Evolutionary conservation across 1,139 yeast genomes (phyloP).

Genomic region (Lizanozyma gosingica): DNA sequence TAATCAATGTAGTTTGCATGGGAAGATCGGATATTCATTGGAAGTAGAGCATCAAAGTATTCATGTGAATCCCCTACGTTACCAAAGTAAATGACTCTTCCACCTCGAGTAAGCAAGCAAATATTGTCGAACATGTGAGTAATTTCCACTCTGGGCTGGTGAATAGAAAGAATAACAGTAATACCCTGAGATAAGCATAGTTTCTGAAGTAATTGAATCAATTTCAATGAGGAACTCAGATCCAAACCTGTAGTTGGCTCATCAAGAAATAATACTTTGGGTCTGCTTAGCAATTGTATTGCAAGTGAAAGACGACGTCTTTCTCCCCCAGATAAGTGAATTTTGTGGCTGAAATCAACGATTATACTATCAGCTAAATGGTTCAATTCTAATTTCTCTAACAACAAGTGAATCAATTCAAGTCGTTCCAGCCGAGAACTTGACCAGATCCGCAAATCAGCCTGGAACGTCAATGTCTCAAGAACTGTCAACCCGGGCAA

Average conservation of each 20-base stretch:
- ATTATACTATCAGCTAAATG: conserved; percentile 54
- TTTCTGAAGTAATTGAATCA: conserved; percentile 55
- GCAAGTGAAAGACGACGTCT: conserved; percentile 72
- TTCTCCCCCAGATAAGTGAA: conserved; percentile 74
- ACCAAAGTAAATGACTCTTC: conserved; percentile 56
- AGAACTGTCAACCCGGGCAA: conserved; percentile 63
- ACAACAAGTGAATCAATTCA: conserved; percentile 47
- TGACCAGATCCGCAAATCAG: conserved; percentile 51
- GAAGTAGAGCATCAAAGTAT: conserved; percentile 34
- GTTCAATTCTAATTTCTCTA: conserved; percentile 51
- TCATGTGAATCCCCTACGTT: conserved; percentile 31
- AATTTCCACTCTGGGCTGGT: conserved; percentile 80
- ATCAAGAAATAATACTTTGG: conserved; percentile 69
- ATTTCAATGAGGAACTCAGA: conserved; percentile 61
- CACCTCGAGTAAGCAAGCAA: conserved; percentile 63
- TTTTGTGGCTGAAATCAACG: conserved; percentile 38
- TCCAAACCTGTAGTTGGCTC: conserved; percentile 90
- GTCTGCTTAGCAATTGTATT: conserved; percentile 66
- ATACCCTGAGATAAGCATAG: conserved; percentile 53
- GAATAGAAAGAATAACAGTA: conserved; percentile 67
- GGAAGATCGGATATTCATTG: conserved; percentile 28
- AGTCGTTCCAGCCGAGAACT: conserved; percentile 32
- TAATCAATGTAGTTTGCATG: conserved; percentile 44
- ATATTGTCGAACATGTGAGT: conserved; percentile 56
- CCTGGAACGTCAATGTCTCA: conserved; percentile 63